Conservation (phyloP, 257 asterid species). For the Solanum ahanhuiri region DNA sequence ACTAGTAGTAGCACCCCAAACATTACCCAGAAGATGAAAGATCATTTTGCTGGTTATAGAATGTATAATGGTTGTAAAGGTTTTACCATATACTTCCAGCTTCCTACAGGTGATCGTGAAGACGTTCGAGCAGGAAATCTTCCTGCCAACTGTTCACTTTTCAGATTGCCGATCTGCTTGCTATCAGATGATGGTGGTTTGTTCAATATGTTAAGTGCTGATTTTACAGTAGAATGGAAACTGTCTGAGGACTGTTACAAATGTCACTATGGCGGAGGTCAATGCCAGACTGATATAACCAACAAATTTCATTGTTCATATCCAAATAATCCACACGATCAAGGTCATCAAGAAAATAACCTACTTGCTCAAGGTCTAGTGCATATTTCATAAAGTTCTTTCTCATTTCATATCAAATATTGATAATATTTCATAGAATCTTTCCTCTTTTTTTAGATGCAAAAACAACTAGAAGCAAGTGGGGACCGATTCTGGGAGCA, state of each 20-base stretch:
- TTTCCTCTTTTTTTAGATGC: too few relatives aligned
- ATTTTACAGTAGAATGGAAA: background rate
- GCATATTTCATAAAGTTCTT: too few relatives aligned
- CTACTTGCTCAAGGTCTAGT: too few relatives aligned
- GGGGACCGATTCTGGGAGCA: too few relatives aligned
- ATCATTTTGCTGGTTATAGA: background rate
- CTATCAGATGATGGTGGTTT: fast-evolving
- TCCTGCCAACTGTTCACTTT: background rate
- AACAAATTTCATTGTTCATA: background rate
- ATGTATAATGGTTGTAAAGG: background rate
- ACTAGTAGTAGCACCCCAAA: background rate
- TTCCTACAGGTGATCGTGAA: background rate
- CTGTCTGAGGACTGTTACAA: background rate
- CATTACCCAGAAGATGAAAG: background rate
- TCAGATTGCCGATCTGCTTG: fast-evolving
- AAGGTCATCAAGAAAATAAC: too few relatives aligned
- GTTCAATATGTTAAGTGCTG: background rate
- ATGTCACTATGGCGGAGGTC: background rate
- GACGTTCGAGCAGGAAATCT: background rate
- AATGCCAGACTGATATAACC: background rate
- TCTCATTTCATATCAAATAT: too few relatives aligned
- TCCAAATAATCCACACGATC: too few relatives aligned
- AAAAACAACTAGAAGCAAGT: too few relatives aligned
- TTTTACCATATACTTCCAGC: background rate
- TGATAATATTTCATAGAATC: too few relatives aligned